A percentile compares a stretch with the other conserved stretches of the same genome.
Conservation (phyloP, 148 eudicot genomes). For the Cornus suecica region DNA sequence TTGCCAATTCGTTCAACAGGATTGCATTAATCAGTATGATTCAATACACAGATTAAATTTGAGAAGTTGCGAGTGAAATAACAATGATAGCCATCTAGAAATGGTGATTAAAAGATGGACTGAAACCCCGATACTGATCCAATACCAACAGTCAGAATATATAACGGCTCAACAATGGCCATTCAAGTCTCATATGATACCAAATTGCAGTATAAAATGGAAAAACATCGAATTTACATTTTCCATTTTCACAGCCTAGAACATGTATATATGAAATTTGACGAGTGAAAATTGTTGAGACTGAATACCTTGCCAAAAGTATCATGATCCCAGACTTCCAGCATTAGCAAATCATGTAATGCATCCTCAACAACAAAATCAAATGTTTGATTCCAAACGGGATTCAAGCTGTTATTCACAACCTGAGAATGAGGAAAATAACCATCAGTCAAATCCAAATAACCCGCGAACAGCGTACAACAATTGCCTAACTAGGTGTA, state of each 20-base stretch:
- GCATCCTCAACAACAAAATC: conserved; percentile 90
- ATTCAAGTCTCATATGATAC: too few species aligned
- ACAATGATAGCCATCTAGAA: too few species aligned
- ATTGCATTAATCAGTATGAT: neutral
- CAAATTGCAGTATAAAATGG: neutral
- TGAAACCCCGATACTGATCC: neutral
- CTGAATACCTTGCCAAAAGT: conserved; percentile 80
- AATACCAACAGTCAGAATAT: neutral
- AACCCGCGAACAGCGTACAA: neutral
- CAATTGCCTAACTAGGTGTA: neutral
- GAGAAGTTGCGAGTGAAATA: too few species aligned
- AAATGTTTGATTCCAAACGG: conserved; percentile 95
- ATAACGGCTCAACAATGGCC: neutral
- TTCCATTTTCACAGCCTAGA: too few species aligned
- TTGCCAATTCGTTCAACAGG: neutral
- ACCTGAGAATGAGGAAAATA: conserved; percentile 42
- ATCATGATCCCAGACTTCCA: conserved; percentile 86
- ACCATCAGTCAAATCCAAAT: neutral
- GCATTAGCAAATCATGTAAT: conserved; percentile 68
- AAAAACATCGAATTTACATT: too few species aligned
- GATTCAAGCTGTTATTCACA: conserved; percentile 65
- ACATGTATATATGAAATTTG: too few species aligned
- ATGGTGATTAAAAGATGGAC: too few species aligned
- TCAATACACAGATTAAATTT: neutral
- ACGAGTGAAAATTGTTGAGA: neutral